These are phyloP conservation scores for Pythium plurisporium DNA, from an alignment of 352 stramenopile species.

Conservation along the genomic window DNA sequence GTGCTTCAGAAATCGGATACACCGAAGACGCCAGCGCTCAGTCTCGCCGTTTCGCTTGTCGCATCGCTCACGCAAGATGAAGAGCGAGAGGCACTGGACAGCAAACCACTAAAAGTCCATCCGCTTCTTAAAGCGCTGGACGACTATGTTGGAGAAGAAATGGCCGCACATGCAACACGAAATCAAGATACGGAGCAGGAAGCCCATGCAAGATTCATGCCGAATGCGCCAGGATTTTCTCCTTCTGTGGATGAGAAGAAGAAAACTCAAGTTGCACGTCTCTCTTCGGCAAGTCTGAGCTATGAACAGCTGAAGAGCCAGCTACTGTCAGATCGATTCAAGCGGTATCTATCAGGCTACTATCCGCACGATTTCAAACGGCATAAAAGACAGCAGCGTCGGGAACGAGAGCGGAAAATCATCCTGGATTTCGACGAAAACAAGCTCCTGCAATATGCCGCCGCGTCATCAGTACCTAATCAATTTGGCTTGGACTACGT, in stretches of 20 bases:
- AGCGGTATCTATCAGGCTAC: slow-evolving; percentile 11
- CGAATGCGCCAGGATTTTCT: slow-evolving; percentile 17
- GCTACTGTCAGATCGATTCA: slow-evolving; percentile 17
- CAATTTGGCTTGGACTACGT: background rate
- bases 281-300: background rate
- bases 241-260: slow-evolving; percentile 13
- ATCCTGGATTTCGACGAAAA: slow-evolving; percentile 14
- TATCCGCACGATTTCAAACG: slow-evolving; percentile 17
- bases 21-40: slow-evolving; percentile 34
- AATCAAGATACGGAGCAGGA: background rate
- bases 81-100: slow-evolving; percentile 60
- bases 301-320: slow-evolving; percentile 10
- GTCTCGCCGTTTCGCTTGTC: slow-evolving; percentile 63
- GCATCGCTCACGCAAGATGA: slow-evolving; percentile 68
- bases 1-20: background rate
- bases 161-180: background rate
- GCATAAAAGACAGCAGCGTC: slow-evolving; percentile 16
- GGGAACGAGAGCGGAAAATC: slow-evolving; percentile 13
- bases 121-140: slow-evolving; percentile 59
- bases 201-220: background rate
- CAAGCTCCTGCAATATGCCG: slow-evolving; percentile 14
- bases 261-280: background rate
- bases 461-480: background rate
- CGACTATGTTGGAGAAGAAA: slow-evolving; percentile 59
- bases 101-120: slow-evolving; percentile 56